A percentile compares a stretch with the other conserved stretches of the same genome.
Evolutionary conservation across 2,329 filamentous ascomycete genomes (phyloP).

Genomic region (Saccharata proteae): DNA sequence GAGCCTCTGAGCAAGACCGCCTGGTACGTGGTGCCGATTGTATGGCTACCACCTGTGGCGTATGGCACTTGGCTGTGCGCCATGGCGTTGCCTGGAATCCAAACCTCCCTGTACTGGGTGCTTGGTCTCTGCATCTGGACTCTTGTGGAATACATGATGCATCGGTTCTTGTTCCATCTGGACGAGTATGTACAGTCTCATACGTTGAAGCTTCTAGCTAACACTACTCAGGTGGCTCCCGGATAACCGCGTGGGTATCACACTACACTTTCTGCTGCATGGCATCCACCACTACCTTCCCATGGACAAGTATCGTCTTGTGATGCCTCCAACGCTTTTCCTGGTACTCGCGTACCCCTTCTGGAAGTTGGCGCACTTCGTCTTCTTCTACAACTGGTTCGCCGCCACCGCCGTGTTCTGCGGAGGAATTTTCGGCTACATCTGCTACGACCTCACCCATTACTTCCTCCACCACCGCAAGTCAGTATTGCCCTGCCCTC

Average conservation of each 20-base stretch:
- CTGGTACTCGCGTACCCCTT: constrained; percentile 73
- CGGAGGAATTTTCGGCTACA: constrained; percentile 88
- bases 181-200: constrained; percentile 55
- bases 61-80: constrained; percentile 60
- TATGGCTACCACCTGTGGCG: constrained; percentile 72
- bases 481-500: constrained; percentile 30
- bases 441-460: constrained; percentile 94
- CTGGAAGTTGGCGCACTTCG: constrained; percentile 73
- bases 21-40: constrained; percentile 76
- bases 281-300: constrained; percentile 96
- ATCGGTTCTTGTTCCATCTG: constrained; percentile 87
- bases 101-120: constrained; percentile 43
- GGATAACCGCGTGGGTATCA: constrained; percentile 79
- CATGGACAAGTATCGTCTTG: constrained; percentile 96
- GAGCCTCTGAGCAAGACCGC: constrained; percentile 92
- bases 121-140: constrained; percentile 74
- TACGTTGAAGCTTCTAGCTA: constrained; percentile 14
- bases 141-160: constrained; percentile 76
- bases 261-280: constrained; percentile 83
- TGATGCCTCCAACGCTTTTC: constrained; percentile 93
- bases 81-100: background rate
- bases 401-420: constrained; percentile 67
- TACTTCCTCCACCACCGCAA: constrained; percentile 97
- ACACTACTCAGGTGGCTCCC: constrained; percentile 57
- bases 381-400: constrained; percentile 81